phyloP scores from a whole-genome alignment of 2,329 filamentous ascomycete genomes.

The Gnomoniopsis sp. region DNA sequence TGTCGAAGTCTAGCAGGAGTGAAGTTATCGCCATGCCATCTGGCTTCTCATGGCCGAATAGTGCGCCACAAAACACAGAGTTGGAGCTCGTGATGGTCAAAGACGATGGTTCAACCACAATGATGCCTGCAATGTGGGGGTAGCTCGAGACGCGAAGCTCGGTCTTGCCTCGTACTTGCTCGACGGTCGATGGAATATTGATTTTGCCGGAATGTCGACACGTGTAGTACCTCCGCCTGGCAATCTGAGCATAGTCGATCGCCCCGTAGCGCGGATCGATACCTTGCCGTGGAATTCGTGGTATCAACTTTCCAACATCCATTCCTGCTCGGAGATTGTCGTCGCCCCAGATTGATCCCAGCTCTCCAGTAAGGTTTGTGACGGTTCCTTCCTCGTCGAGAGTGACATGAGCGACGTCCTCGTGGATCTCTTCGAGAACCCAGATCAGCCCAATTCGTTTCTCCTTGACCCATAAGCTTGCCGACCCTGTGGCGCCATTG shows the following conservation, averaged over 20 bases:
- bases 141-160: constrained; percentile 88
- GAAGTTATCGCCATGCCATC: constrained; percentile 77
- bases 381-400: constrained; percentile 77
- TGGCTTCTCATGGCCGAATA: constrained; percentile 85
- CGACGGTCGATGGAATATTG: constrained; percentile 80
- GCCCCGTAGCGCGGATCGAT: constrained; percentile 68
- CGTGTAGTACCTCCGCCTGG: constrained; percentile 75
- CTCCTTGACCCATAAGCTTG: constrained; percentile 98
- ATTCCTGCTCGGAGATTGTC: constrained; percentile 64
- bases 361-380: constrained; percentile 67
- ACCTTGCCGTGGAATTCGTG: constrained; percentile 73
- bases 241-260: constrained; percentile 74
- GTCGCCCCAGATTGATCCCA: constrained; percentile 81
- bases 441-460: constrained; percentile 92
- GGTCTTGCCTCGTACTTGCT: constrained; percentile 64
- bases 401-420: constrained; percentile 77
- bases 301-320: constrained; percentile 75
- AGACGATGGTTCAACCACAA: constrained; percentile 78
- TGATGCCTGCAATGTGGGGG: constrained; percentile 94
- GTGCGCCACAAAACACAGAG: constrained; percentile 84
- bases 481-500: constrained; percentile 86
- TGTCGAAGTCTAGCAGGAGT: constrained; percentile 83
- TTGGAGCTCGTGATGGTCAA: constrained; percentile 89
- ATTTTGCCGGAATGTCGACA: constrained; percentile 73
- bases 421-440: constrained; percentile 96